Percentiles rank a stretch among this genome's conserved stretches.
Evolutionary conservation across 2,329 filamentous ascomycete species (phyloP).

Genomic region (Aspergillus costaricaensis): DNA sequence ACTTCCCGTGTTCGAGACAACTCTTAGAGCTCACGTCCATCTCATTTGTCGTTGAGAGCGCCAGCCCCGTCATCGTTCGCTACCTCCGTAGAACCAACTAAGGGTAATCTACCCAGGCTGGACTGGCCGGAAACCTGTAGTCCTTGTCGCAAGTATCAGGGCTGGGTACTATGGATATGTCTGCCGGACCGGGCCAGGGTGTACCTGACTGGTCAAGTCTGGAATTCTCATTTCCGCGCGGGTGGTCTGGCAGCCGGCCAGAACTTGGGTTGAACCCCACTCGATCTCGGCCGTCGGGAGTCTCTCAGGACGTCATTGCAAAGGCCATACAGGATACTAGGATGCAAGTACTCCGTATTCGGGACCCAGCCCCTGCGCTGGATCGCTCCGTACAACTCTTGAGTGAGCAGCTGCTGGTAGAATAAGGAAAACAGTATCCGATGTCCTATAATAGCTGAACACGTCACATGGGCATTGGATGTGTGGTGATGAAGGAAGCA

Average conservation of each 20-base stretch:
- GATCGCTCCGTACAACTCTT: background rate
- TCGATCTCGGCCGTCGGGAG: conserved; percentile 6
- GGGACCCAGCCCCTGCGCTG: too few species aligned
- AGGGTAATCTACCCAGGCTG: background rate
- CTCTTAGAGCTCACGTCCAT: background rate
- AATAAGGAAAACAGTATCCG: too few species aligned
- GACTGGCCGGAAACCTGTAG: conserved; percentile 8
- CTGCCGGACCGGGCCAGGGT: conserved; percentile 1
- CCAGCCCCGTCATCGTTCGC: too few species aligned
- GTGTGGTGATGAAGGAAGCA: too few species aligned
- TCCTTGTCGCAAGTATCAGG: background rate
- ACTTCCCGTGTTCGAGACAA: conserved; percentile 19
- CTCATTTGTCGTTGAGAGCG: too few species aligned
- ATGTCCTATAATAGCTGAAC: too few species aligned
- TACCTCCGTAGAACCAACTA: too few species aligned
- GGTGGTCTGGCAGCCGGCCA: conserved; percentile 5
- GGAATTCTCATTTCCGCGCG: conserved; percentile 1
- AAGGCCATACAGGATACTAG: too few species aligned
- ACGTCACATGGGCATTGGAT: too few species aligned
- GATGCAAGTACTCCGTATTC: too few species aligned
- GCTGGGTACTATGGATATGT: background rate
- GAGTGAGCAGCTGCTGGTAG: too few species aligned
- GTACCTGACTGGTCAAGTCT: conserved; percentile 2
- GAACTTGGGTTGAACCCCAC: conserved; percentile 11
- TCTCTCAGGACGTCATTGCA: background rate